These are phyloP conservation scores for barrel medic (Medicago truncatula) DNA, from an alignment of 306 rosid genomes.

Conservation along the genomic window DNA sequence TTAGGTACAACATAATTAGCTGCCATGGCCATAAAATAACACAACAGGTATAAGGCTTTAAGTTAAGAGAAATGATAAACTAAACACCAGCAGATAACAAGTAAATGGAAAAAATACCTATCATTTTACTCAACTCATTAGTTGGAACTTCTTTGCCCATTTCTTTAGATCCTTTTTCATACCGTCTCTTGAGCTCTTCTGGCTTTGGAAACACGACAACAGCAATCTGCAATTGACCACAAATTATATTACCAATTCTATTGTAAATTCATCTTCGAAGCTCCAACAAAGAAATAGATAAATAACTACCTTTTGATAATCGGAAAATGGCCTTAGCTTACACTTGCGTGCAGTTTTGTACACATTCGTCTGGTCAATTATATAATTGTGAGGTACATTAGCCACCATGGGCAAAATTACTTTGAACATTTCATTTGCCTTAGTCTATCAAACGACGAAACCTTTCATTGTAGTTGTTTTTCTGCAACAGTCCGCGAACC, in stretches of 20 bases:
- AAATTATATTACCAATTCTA: conserved; percentile 1
- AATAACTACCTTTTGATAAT: conserved; percentile 53
- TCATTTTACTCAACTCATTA: conserved; percentile 59
- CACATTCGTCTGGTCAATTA: conserved; percentile 70
- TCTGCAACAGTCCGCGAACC: conserved; percentile 60
- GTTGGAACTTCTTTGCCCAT: conserved; percentile 64
- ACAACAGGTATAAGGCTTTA: conserved; percentile 1
- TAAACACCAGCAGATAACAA: not conserved
- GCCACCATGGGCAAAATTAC: conserved; percentile 57
- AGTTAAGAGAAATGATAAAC: conserved; percentile 16
- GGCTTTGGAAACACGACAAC: conserved; percentile 66
- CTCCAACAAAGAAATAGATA: conserved; percentile 27
- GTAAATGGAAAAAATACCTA: conserved; percentile 52
- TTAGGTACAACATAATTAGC: conserved; percentile 62
- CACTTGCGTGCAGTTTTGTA: conserved; percentile 63
- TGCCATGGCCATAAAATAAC: conserved; percentile 38
- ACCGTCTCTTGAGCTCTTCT: conserved; percentile 51
- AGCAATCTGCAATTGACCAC: conserved; percentile 50
- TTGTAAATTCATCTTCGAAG: not conserved
- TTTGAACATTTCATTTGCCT: conserved; percentile 57
- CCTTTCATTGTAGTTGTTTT: conserved; percentile 57
- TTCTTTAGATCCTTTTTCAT: conserved; percentile 52
- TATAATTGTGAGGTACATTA: conserved; percentile 61
- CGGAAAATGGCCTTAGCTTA: conserved; percentile 59
- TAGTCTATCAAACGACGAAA: conserved; percentile 60